Evolutionary conservation across 805 yeast species (phyloP), one percentile per base, ranked within the genome.

Genomic region (Candida arabinofermentans): DNA sequence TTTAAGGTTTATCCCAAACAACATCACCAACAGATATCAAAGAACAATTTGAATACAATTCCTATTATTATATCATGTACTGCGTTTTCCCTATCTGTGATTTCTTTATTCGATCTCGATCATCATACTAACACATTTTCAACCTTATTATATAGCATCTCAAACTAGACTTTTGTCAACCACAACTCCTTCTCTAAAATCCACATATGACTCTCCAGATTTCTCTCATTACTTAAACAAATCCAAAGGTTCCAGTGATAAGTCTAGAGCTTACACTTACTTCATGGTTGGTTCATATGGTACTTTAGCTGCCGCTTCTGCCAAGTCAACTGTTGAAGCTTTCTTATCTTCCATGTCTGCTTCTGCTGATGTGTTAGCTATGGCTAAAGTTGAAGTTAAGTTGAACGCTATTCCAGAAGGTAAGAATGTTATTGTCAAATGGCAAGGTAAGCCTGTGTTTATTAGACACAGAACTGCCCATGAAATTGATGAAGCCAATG

Each of bases 401-500:
- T 81, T 93, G 60, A 80, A 83, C 43, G 85, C 87, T 50, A 88
- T 93, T 53, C 99, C 99, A 60, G 88, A 83, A 67, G 98, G 98
- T 71, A 91, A 91, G 77, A 93, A 93, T 71, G 95, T 93, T 52
- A 87, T 93, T 62, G 96, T 93, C 57, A 93, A 93, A 74, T 93
- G 99, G 99, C 96, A 95, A 73, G 99, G 99, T 73, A 93, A 93
- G 77, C 99, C 99, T 53, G 96, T 93, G 54, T 93, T 93, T 74
- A 89, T 93, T 69, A 91, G 99, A 79, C 99, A 93, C 80, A 86
- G 99, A 81, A 90, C 99, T 35, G 70, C 78, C 35, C 79, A 75
- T 48, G 99, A 93, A 76, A 90, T 93, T 56, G 87, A 79, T 39
- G 99, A 93, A 75, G 99, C 99, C 53, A 86, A 89, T 70, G 60